Conservation (phyloP, 805 yeast species). For the Yarrowia porcina region DNA sequence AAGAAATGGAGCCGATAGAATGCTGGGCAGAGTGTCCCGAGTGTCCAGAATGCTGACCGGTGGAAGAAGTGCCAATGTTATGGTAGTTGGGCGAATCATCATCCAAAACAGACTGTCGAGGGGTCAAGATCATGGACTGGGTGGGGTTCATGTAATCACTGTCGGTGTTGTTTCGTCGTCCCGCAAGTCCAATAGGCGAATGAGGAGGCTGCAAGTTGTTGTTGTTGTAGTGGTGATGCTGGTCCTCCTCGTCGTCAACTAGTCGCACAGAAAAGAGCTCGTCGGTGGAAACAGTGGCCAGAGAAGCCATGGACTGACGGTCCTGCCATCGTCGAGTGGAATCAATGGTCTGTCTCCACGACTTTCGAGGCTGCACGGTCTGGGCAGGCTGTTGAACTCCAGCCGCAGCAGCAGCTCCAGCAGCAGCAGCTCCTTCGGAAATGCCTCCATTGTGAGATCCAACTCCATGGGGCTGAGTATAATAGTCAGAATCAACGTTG, state of each 20-base stretch:
- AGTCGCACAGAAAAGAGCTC: conserved; percentile 76
- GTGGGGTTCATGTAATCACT: conserved; percentile 34
- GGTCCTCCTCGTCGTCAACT: conserved; percentile 47
- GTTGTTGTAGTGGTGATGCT: background rate
- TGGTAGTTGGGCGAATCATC: conserved; percentile 35
- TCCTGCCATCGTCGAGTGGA: conserved; percentile 43
- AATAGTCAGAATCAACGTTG: conserved; percentile 10
- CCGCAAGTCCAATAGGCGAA: background rate
- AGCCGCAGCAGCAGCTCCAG: conserved; percentile 20
- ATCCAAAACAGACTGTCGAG: conserved; percentile 32
- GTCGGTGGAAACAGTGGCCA: conserved; percentile 82
- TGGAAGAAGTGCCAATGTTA: conserved; percentile 6
- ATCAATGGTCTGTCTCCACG: conserved; percentile 55
- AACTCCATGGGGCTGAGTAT: conserved; percentile 1
- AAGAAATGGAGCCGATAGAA: conserved; percentile 15
- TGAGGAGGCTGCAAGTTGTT: background rate
- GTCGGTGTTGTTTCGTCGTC: conserved; percentile 26
- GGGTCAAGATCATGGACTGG: conserved; percentile 32
- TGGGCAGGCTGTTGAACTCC: conserved; percentile 18
- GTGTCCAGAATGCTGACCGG: conserved; percentile 5
- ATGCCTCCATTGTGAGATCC: too few species aligned
- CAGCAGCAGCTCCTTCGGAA: conserved; percentile 16
- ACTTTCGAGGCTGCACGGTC: conserved; percentile 43
- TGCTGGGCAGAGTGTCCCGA: conserved; percentile 6
- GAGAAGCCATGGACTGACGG: conserved; percentile 65